Conservation (phyloP, 352 stramenopile genomes). For the Pythium apleroticum region DNA sequence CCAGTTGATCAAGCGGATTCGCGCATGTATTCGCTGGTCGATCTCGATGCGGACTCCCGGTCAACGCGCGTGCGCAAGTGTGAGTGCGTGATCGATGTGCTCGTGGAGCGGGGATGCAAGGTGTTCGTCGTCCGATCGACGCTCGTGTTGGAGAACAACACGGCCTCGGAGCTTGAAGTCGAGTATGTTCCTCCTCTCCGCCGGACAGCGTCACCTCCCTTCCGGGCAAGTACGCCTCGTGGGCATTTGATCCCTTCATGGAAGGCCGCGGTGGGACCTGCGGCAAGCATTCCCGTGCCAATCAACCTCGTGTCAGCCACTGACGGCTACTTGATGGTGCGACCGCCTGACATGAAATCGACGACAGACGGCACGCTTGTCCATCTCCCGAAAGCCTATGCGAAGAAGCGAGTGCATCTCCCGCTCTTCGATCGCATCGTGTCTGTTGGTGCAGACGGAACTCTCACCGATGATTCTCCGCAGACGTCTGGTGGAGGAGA, state of each 20-base stretch:
- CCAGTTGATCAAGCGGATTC: constrained; percentile 83
- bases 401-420: constrained; percentile 70
- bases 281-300: constrained; percentile 62
- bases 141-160: constrained; percentile 82
- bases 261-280: constrained; percentile 62
- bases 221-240: constrained; percentile 30
- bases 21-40: constrained; percentile 76
- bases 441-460: neutral
- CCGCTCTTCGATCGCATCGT: constrained; percentile 60
- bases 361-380: constrained; percentile 22
- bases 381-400: constrained; percentile 60
- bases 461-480: constrained; percentile 4
- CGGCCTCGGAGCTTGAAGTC: constrained; percentile 78
- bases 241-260: constrained; percentile 58
- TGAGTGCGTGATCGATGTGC: constrained; percentile 84
- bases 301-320: constrained; percentile 69
- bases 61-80: constrained; percentile 62
- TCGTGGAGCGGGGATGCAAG: constrained; percentile 86
- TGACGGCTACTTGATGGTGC: constrained; percentile 75
- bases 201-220: constrained; percentile 37
- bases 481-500: constrained; percentile 16
- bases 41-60: constrained; percentile 50
- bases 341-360: constrained; percentile 59
- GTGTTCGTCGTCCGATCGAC: constrained; percentile 85
- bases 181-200: constrained; percentile 70